Evolutionary conservation across 1,139 yeast species (phyloP).

Genomic region (Sugiyamaella pinicola): DNA sequence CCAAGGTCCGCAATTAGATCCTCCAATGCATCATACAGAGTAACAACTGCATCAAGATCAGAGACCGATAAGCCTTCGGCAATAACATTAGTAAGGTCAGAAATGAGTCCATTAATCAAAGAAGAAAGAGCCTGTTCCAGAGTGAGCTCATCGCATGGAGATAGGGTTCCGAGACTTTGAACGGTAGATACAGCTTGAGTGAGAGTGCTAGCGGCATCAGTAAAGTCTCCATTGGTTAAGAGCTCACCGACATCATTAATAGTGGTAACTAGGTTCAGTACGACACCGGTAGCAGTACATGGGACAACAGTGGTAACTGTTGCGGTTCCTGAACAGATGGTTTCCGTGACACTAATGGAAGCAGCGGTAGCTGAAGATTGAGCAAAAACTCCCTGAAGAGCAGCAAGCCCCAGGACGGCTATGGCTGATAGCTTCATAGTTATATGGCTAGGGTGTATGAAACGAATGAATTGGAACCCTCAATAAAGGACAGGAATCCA

Average conservation of each 20-base stretch:
- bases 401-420: constrained; percentile 10
- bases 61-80: constrained; percentile 10
- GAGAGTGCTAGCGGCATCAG: constrained; percentile 11
- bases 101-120: constrained; percentile 7
- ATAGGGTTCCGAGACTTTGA: constrained; percentile 13
- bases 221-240: constrained; percentile 12
- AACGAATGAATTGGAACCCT: neutral
- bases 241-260: constrained; percentile 17
- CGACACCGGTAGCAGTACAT: constrained; percentile 17
- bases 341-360: neutral
- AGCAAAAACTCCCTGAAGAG: constrained; percentile 8
- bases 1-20: constrained; percentile 3
- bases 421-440: constrained; percentile 12
- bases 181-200: constrained; percentile 13
- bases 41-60: constrained; percentile 12
- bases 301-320: constrained; percentile 18
- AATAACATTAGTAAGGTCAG: constrained; percentile 5
- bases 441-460: neutral
- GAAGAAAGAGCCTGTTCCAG: constrained; percentile 10
- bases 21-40: constrained; percentile 9
- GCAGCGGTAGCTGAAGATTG: constrained; percentile 26
- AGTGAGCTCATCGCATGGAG: constrained; percentile 16
- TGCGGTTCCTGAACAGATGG: constrained; percentile 11
- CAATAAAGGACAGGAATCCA: neutral
- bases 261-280: constrained; percentile 9